Evolutionary conservation across 306 rosid genomes (phyloP).

Genomic region (Lathyrus aphaca): DNA sequence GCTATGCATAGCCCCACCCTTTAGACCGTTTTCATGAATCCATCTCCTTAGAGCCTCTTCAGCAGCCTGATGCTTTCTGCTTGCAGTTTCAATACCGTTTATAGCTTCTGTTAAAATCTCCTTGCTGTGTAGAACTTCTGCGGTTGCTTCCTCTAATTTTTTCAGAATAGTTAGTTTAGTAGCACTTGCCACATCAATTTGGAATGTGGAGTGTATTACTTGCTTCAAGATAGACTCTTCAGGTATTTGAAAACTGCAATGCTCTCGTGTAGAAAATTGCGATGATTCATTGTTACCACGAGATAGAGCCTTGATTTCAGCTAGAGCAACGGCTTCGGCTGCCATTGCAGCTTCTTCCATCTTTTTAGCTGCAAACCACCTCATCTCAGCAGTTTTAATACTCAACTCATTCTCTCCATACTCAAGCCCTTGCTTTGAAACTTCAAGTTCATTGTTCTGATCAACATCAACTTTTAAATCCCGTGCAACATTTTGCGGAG

Average conservation of each 20-base stretch:
- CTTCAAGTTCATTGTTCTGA: slow-evolving; percentile 43
- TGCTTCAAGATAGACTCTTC: slow-evolving; percentile 56
- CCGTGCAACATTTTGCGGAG: slow-evolving; percentile 37
- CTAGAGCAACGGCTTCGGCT: slow-evolving; percentile 92
- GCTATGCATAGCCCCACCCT: slow-evolving; percentile 44
- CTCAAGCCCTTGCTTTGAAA: slow-evolving; percentile 34
- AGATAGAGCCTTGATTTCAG: slow-evolving; percentile 77
- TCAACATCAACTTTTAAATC: slow-evolving; percentile 39
- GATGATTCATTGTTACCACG: slow-evolving; percentile 42
- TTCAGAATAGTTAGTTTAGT: slow-evolving; percentile 59
- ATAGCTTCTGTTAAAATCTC: slow-evolving; percentile 75
- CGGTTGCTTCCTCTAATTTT: slow-evolving; percentile 79
- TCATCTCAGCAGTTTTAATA: slow-evolving; percentile 82
- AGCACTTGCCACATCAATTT: slow-evolving; percentile 56
- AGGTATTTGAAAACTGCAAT: slow-evolving; percentile 54
- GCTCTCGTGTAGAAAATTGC: slow-evolving; percentile 56
- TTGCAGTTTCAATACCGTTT: slow-evolving; percentile 76
- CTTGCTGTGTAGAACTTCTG: slow-evolving; percentile 72
- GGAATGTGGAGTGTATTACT: slow-evolving; percentile 55
- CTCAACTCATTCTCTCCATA: slow-evolving; percentile 44
- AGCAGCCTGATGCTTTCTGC: slow-evolving; percentile 69
- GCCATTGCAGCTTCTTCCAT: slow-evolving; percentile 98
- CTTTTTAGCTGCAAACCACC: slow-evolving; percentile 90
- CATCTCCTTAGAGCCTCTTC: slow-evolving; percentile 74
- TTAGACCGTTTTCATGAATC: slow-evolving; percentile 59